Base-by-base conservation (phyloP, 1,139 yeast species). In the Citeromyces hawaiiensis region DNA sequence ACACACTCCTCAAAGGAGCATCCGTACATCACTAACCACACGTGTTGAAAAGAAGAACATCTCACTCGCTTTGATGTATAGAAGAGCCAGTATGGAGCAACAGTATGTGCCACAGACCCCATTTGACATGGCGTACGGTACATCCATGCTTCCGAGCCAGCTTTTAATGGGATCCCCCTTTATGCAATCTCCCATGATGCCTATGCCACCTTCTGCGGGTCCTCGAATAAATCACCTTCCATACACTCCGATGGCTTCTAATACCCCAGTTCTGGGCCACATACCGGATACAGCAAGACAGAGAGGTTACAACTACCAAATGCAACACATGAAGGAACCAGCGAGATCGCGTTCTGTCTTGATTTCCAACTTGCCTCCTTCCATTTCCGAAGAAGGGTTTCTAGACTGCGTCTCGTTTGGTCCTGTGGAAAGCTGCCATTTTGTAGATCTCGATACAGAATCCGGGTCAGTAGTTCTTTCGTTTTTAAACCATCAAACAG, bases 111-210 rank as follows among this genome's bases (percentile, higher is more conserved):
- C 27, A 9, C 27, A 23, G 27, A 64, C 77, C 2, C 79, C 80
- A 1, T 62, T 72, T 47, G 81, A 74, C 47, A 53, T 68, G 42
- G 56, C 66, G 4, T 73, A 71, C 49, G 72, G 78, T 8, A 69
- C 79, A n/a, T 72, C 82, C 14, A 66, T 81, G 66, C 60, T 82
- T 33, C 91, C 91, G 1, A 68, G 83, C 19, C 85, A 79, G 50
- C 59, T 82, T 40, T 60, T 82, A 39, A 61, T 78, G 46, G 74
- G 76, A 16, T 76, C 88, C 1, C 91, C 91, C 0, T 80, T 72
- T 51, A 67, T 72, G 38, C 72, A 70, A 35, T 53, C 55, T 18
- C 61, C 51, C 18, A 32, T 37, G 19, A 36, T 29, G 14, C 21
- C 16, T 8, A 29, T 36, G 17, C 30, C 36, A 31, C 38, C 32